Conservation (phyloP, 2,329 filamentous ascomycete genomes). For the Paraphoma sp. region DNA sequence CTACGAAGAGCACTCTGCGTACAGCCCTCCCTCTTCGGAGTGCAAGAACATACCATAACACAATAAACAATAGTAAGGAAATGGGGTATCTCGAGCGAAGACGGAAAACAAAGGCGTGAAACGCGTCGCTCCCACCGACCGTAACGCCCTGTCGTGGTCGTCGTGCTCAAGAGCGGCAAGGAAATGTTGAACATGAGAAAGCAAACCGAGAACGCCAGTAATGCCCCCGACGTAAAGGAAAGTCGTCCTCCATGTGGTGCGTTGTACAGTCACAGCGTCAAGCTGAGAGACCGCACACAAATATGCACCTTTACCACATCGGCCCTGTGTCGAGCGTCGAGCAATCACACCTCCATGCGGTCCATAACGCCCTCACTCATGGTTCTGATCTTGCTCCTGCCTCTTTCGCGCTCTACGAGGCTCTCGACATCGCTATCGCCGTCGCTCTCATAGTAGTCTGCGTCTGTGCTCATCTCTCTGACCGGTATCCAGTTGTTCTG, state of each 20-base stretch:
- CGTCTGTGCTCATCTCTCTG: constrained; percentile 40
- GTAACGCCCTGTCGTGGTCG: constrained; percentile 25
- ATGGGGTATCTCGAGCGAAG: constrained; percentile 29
- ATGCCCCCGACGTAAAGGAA: not conserved
- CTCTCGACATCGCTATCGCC: constrained; percentile 44
- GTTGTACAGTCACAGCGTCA: not conserved
- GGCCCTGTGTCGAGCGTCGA: not conserved
- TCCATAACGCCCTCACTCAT: constrained; percentile 63
- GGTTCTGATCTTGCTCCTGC: constrained; percentile 56
- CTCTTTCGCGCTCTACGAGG: constrained; percentile 26
- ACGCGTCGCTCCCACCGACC: constrained; percentile 32
- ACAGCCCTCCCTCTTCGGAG: too few relatives aligned
- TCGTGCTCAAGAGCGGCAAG: constrained; percentile 22
- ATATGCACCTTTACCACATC: too few relatives aligned
- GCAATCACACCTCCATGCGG: constrained; percentile 57
- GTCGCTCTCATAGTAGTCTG: constrained; percentile 40
- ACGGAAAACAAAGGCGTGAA: constrained; percentile 20
- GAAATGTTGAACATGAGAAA: constrained; percentile 7
- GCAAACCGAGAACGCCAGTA: not conserved
- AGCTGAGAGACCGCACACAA: not conserved
- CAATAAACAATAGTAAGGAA: constrained; percentile 6
- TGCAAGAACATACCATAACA: not conserved
- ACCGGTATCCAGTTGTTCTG: constrained; percentile 45
- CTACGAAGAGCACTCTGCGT: too few relatives aligned
- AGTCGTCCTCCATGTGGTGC: not conserved